Evolutionary conservation across 257 asterid species (phyloP).

Genomic region (Solanum infundibuliforme): DNA sequence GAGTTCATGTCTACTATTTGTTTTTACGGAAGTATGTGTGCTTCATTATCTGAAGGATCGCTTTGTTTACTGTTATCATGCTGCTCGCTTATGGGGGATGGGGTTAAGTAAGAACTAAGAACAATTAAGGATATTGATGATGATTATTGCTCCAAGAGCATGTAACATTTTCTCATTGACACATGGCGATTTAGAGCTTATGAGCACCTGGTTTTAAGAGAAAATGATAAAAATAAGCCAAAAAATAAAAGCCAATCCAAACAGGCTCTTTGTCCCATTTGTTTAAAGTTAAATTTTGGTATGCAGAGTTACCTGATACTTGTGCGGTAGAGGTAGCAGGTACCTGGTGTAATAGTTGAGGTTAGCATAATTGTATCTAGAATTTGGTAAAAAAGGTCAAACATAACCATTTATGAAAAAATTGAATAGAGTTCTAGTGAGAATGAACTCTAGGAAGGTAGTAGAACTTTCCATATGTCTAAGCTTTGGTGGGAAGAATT

Average conservation of each 20-base stretch:
- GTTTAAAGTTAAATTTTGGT: neutral
- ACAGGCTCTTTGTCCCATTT: neutral
- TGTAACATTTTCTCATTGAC: neutral
- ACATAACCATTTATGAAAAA: neutral
- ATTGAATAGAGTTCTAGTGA: neutral
- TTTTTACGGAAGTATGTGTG: neutral
- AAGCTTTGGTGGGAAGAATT: neutral
- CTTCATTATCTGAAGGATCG: neutral
- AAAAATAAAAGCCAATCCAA: neutral
- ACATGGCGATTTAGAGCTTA: neutral
- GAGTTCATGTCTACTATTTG: neutral
- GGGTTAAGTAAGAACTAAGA: neutral
- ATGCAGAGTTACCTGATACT: neutral
- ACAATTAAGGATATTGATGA: neutral
- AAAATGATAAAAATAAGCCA: neutral
- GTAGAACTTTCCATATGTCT: neutral
- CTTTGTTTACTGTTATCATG: neutral
- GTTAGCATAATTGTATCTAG: neutral
- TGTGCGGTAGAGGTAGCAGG: neutral
- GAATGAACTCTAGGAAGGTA: neutral
- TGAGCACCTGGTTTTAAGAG: neutral
- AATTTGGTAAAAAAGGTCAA: neutral
- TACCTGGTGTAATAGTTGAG: neutral
- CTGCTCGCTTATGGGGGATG: neutral
- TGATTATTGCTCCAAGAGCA: neutral